Conservation (phyloP, 2,329 filamentous ascomycete species). For the Sclerotinia minor region DNA sequence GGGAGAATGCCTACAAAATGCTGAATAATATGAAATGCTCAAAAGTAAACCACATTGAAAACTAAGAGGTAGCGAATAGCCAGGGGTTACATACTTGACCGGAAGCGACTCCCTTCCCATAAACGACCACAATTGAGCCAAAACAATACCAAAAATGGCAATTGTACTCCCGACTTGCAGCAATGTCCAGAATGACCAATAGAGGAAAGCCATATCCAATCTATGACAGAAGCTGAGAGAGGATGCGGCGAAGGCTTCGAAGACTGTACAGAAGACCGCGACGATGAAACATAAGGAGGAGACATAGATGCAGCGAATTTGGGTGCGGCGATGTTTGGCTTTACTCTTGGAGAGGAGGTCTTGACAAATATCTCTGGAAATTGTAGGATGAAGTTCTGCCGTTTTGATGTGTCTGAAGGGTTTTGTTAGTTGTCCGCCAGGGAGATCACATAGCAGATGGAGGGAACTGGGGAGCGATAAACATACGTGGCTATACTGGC, state of each 20-base stretch:
- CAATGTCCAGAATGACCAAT: conserved; percentile 63
- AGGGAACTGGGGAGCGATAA: not conserved
- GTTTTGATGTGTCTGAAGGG: not conserved
- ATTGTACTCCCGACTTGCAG: conserved; percentile 57
- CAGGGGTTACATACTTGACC: conserved; percentile 54
- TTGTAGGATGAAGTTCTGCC: not conserved
- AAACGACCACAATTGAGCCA: conserved; percentile 41
- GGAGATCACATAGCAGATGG: not conserved
- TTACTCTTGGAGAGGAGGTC: not conserved
- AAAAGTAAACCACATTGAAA: conserved; percentile 48
- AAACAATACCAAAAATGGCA: conserved; percentile 55
- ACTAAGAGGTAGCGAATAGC: conserved; percentile 54
- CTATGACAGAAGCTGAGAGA: conserved; percentile 55
- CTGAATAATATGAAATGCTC: not conserved
- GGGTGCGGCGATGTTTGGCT: conserved; percentile 40
- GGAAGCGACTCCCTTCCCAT: conserved; percentile 43
- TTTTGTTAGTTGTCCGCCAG: not conserved
- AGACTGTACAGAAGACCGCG: conserved; percentile 49
- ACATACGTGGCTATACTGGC: not conserved
- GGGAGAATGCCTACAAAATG: not conserved
- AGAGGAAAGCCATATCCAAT: conserved; percentile 58
- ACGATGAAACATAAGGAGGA: conserved; percentile 48
- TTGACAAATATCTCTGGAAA: not conserved
- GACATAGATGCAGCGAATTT: conserved; percentile 44
- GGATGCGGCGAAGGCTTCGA: conserved; percentile 51